Percentiles rank a stretch among this genome's conserved stretches.
These are phyloP conservation scores for Beauveria bassiana DNA, from an alignment of 2,329 filamentous ascomycete genomes.

Conservation along the genomic window DNA sequence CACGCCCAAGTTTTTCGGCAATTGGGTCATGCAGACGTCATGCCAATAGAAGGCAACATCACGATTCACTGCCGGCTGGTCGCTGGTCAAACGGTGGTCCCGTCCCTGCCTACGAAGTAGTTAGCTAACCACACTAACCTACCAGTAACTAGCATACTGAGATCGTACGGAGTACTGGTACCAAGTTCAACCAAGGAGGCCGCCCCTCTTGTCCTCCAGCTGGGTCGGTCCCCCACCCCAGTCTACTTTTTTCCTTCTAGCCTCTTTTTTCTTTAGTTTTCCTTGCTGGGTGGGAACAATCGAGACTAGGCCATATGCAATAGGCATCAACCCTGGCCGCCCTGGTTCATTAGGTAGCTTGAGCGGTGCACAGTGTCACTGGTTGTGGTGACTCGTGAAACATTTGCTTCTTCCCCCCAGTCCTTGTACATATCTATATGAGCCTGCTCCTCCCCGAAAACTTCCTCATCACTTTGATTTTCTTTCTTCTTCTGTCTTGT, in stretches of 20 bases:
- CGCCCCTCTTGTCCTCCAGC: background rate
- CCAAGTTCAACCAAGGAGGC: background rate
- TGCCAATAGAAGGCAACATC: background rate
- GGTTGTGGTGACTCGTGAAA: slow-evolving; percentile 1
- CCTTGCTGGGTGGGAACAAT: no score
- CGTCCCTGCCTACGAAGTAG: no score
- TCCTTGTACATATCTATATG: background rate
- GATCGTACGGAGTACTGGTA: no score
- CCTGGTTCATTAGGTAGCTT: background rate
- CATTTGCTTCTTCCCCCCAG: background rate
- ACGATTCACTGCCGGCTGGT: background rate
- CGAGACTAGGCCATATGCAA: background rate
- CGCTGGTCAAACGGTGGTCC: no score
- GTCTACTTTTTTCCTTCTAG: background rate
- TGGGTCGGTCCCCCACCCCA: background rate
- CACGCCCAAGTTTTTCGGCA: slow-evolving; percentile 7
- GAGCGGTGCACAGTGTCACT: background rate
- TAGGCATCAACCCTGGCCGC: no score
- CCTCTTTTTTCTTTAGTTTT: no score
- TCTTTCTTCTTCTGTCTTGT: background rate
- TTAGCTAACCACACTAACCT: no score
- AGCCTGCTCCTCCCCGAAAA: background rate
- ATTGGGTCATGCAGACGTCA: slow-evolving; percentile 8
- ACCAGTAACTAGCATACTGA: no score
- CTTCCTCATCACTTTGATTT: background rate